Conservation (phyloP, 1,139 yeast species). For the Zygosaccharomyces sapae region DNA sequence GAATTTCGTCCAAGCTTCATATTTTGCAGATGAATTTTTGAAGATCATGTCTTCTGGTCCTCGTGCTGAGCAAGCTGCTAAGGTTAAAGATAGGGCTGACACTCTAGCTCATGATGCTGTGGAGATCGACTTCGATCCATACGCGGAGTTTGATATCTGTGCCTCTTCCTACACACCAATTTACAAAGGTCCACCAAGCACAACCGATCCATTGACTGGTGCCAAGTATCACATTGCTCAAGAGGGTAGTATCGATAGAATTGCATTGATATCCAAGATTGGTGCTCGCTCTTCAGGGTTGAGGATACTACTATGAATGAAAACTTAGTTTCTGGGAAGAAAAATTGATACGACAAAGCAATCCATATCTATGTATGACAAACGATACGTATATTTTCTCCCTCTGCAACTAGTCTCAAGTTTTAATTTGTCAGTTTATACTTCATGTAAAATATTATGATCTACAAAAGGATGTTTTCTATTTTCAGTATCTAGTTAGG, state of each 20-base stretch:
- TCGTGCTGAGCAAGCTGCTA: constrained; percentile 84
- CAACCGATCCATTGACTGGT: constrained; percentile 82
- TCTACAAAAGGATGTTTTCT: not conserved
- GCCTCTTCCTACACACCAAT: constrained; percentile 85
- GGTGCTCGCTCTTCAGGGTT: constrained; percentile 98
- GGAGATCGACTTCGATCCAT: constrained; percentile 88
- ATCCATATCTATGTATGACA: not conserved
- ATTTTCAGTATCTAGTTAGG: too few relatives aligned
- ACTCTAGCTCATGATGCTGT: constrained; percentile 77
- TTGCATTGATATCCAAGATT: constrained; percentile 71
- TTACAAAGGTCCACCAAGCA: constrained; percentile 66
- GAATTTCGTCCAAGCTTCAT: constrained; percentile 83
- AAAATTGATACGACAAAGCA: too few relatives aligned
- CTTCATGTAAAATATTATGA: not conserved
- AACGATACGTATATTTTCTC: not conserved
- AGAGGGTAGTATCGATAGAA: constrained; percentile 73
- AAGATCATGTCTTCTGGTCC: constrained; percentile 65
- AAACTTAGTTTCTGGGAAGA: too few relatives aligned
- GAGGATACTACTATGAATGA: constrained; percentile 39
- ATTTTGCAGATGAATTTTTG: constrained; percentile 81
- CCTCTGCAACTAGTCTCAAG: not conserved
- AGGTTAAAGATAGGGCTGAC: constrained; percentile 76
- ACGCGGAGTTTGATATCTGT: constrained; percentile 87
- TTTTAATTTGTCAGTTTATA: not conserved
- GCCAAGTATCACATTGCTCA: constrained; percentile 76